A percentile compares a stretch with the other conserved stretches of the same genome.
Conservation (phyloP, 768 basidiomycete genomes). For the Panaeolus cyanescens region DNA sequence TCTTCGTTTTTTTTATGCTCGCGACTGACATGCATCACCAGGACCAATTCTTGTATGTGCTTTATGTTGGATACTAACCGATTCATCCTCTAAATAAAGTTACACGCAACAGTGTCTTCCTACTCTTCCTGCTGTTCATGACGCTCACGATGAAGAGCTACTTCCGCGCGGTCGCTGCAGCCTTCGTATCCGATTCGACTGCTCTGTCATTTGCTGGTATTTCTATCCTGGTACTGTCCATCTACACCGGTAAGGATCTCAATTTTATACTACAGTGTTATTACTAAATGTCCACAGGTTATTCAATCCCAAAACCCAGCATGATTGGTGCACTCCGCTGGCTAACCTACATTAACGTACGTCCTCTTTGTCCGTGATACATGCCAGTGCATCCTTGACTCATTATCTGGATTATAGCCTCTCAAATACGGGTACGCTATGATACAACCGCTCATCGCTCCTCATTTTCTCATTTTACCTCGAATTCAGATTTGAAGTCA, state of each 20-base stretch:
- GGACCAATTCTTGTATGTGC: constrained; percentile 62
- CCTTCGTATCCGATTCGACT: constrained; percentile 58
- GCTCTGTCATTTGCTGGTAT: constrained; percentile 64
- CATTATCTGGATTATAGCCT: neutral
- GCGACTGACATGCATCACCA: neutral
- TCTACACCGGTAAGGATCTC: constrained; percentile 28
- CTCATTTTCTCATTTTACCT: constrained; percentile 6
- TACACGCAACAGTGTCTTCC: constrained; percentile 53
- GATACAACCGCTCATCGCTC: constrained; percentile 8
- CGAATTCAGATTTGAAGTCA: constrained; percentile 54
- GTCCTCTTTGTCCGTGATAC: constrained; percentile 15
- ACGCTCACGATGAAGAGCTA: constrained; percentile 72
- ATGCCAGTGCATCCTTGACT: neutral
- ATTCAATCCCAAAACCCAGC: constrained; percentile 53
- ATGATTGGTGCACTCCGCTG: constrained; percentile 73
- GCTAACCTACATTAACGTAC: constrained; percentile 64
- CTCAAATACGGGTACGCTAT: neutral
- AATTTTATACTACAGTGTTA: constrained; percentile 37
- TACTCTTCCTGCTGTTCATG: constrained; percentile 57
- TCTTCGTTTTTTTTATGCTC: neutral
- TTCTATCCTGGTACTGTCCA: constrained; percentile 27
- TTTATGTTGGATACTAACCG: constrained; percentile 26
- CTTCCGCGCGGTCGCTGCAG: constrained; percentile 72
- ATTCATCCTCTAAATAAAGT: constrained; percentile 17
- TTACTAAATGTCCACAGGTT: constrained; percentile 47